Conservation (phyloP, 495 filamentous ascomycete species). For the Daldinia vernicosa region DNA sequence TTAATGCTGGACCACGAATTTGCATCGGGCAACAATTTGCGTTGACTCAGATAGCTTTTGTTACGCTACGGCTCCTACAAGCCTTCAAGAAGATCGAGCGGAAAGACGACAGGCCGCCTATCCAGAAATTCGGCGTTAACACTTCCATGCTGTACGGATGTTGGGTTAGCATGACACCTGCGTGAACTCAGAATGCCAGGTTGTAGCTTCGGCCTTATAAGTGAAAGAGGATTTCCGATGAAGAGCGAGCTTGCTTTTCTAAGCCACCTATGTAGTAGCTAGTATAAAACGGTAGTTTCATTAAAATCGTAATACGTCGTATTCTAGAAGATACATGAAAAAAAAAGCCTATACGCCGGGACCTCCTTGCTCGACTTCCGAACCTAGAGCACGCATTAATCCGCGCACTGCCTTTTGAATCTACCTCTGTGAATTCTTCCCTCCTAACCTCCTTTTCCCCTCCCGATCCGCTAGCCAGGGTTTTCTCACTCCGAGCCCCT, state of each 20-base stretch:
- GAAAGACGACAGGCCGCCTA: constrained; percentile 50
- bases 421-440: background rate
- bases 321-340: constrained; percentile 17
- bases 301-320: constrained; percentile 13
- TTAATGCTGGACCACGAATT: constrained; percentile 71
- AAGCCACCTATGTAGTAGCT: background rate
- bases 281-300: background rate
- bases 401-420: background rate
- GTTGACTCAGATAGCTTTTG: constrained; percentile 65
- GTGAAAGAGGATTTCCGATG: too few relatives aligned
- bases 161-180: constrained; percentile 46
- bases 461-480: background rate
- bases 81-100: constrained; percentile 64
- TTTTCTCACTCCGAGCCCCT: constrained; percentile 50
- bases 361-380: background rate
- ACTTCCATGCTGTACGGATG: constrained; percentile 52
- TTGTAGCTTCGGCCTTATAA: background rate
- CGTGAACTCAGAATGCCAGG: background rate
- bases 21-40: constrained; percentile 68
- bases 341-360: constrained; percentile 6
- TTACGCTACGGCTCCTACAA: constrained; percentile 68
- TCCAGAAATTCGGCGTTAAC: constrained; percentile 50
- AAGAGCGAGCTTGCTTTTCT: background rate
- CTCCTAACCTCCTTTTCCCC: background rate
- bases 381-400: background rate